Base-by-base conservation (phyloP, 352 stramenopile species). In the Pythium brachiatum region DNA sequence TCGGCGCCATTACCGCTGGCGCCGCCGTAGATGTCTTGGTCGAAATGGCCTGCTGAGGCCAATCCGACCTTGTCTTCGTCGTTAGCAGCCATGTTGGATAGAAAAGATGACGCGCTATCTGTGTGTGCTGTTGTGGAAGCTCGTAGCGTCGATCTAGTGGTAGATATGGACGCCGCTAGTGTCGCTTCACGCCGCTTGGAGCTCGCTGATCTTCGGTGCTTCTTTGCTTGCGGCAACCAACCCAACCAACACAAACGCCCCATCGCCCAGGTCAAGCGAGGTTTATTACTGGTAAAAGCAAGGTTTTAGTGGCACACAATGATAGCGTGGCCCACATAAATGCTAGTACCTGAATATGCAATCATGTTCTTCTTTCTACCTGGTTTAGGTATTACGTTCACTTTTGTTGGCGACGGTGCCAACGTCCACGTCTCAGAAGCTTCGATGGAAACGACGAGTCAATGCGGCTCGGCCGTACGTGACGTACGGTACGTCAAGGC, bases 21-120 rank as follows among this genome's bases (percentile, higher is more conserved):
- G 16, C 77, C 72, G 60, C 79, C 78, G 62, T 94, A 94, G 34
- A 94, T 83, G 44, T 94, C 80, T 52, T 76, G 62, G 69, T 94
- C 86, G 60, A 92, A 94, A 47, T 85, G 75, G 13, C 85, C 85
- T 53, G 72, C 66, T 11, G 85, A 87, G 18, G 70, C 66, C 50
- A 94, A 78, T 25, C 68, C 66, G 57, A 92, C 83, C 56, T 75
- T 76, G 20, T 78, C 70, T 21, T 70, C 62, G 51, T 38, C 61
- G 47, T 55, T 57, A 23, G 54, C 57, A 12, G 48, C 43, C 64
- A 66, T 71, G 2, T 18, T 38, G 5, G 53, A 58, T 62, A 47
- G 36, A 53, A 21, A 44, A 50, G 32, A 51, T 21, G 18, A 36
- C 3, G 43, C 15, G 36, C 52, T 70, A 31, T 66, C n/a, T 55